Percentiles rank a stretch among this genome's conserved stretches.
Evolutionary conservation across 164 flowering plant genomes (phyloP).

Genomic region (Magnolia kwangsiensis): DNA sequence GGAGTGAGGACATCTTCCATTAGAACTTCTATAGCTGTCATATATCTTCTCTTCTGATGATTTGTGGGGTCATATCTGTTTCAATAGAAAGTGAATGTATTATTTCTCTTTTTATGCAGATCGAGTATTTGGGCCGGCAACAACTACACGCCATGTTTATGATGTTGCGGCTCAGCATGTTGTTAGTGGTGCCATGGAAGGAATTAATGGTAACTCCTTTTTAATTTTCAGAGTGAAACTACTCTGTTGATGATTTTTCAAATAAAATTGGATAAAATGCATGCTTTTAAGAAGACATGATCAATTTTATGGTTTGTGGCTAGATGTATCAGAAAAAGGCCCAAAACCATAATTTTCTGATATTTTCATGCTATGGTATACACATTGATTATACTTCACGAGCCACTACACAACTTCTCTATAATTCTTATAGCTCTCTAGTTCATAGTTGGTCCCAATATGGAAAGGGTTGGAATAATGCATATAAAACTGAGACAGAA

Average conservation of each 20-base stretch:
- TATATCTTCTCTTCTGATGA: not conserved
- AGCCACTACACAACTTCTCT: too few species aligned
- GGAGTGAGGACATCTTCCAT: not conserved
- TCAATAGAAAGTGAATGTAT: not conserved
- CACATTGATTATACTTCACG: too few species aligned
- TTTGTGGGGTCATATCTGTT: not conserved
- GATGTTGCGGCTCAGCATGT: conserved; percentile 76
- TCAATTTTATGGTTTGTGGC: too few species aligned
- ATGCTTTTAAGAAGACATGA: too few species aligned
- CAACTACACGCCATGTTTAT: conserved; percentile 74
- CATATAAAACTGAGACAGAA: too few species aligned
- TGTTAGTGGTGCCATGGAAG: conserved; percentile 67
- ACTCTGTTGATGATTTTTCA: not conserved
- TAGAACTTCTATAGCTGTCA: too few species aligned
- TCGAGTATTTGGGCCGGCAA: conserved; percentile 75
- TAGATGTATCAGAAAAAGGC: too few species aligned
- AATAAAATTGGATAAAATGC: not conserved
- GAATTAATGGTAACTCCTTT: conserved; percentile 52
- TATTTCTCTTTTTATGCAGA: conserved; percentile 31
- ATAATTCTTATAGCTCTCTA: too few species aligned
- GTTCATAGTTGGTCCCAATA: too few species aligned
- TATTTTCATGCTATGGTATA: too few species aligned
- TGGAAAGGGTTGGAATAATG: too few species aligned
- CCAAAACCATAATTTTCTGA: too few species aligned
- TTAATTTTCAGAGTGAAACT: not conserved